Percentiles rank a stretch among this genome's conserved stretches.
Evolutionary conservation across 768 basidiomycete genomes (phyloP).

Genomic region (Tricholoma saponaceum): DNA sequence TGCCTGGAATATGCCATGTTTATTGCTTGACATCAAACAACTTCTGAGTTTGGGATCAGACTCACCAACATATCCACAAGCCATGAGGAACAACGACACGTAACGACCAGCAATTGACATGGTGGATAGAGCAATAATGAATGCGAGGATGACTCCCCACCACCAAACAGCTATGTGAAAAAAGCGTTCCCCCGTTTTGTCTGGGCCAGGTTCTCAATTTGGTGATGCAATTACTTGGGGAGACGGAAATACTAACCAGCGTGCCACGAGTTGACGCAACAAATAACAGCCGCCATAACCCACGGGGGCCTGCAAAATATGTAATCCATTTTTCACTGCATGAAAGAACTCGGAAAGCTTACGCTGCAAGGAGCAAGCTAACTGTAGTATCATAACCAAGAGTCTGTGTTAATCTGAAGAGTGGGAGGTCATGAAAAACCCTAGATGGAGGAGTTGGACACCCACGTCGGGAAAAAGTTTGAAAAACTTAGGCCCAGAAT

Average conservation of each 20-base stretch:
- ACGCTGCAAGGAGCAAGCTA: conserved; percentile 59
- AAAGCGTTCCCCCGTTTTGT: conserved; percentile 60
- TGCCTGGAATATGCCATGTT: conserved; percentile 23
- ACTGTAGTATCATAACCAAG: conserved; percentile 58
- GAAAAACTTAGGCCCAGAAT: conserved; percentile 56
- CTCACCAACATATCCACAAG: conserved; percentile 43
- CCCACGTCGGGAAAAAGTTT: conserved; percentile 57
- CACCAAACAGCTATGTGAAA: conserved; percentile 55
- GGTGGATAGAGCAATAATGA: conserved; percentile 56
- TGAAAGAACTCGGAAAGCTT: conserved; percentile 13
- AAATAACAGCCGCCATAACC: conserved; percentile 50
- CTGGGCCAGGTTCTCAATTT: conserved; percentile 17
- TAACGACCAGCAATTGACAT: conserved; percentile 49
- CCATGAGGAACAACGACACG: conserved; percentile 62
- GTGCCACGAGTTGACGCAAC: conserved; percentile 51
- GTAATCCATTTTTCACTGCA: not conserved
- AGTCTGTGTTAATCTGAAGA: conserved; percentile 47
- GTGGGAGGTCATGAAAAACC: not conserved
- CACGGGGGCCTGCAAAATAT: conserved; percentile 49
- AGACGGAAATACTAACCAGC: conserved; percentile 25
- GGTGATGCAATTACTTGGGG: not conserved
- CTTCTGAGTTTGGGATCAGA: not conserved
- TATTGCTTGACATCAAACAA: not conserved
- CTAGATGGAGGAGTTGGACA: not conserved
- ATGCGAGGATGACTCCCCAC: conserved; percentile 61